Conservation (phyloP, 305 asterid genomes). For the Fraxinus floribunda region DNA sequence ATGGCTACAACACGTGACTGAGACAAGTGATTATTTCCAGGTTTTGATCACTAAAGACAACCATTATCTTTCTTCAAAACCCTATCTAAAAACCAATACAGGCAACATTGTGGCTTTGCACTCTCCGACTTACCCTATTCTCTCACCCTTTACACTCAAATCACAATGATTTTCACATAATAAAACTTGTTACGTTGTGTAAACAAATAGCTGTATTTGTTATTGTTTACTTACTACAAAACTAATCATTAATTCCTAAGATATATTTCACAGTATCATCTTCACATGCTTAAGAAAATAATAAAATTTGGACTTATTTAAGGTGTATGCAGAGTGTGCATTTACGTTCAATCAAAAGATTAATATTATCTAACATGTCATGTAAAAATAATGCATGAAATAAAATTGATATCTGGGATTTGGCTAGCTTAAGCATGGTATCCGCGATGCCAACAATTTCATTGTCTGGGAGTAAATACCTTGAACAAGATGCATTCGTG, state of each 20-base stretch:
- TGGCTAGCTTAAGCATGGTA: slow-evolving; percentile 1
- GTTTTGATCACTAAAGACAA: background rate
- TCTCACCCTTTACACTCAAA: background rate
- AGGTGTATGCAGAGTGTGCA: slow-evolving; percentile 3
- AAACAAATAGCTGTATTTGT: background rate
- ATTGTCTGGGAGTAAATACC: slow-evolving; percentile 46
- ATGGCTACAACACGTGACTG: background rate
- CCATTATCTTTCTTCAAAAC: slow-evolving; percentile 10
- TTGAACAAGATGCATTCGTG: slow-evolving; percentile 95
- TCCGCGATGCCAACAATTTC: slow-evolving; percentile 2
- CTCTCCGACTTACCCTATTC: background rate
- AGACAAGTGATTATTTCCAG: background rate
- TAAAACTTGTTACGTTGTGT: slow-evolving; percentile 7
- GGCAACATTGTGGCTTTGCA: background rate
- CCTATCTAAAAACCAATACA: slow-evolving; percentile 16
- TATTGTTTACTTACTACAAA: background rate
- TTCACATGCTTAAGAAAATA: slow-evolving; percentile 6
- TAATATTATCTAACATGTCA: background rate
- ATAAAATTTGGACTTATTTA: slow-evolving; percentile 2
- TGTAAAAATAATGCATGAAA: background rate
- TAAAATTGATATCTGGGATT: background rate
- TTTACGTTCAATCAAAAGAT: background rate
- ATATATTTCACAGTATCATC: background rate
- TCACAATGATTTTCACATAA: slow-evolving; percentile 8
- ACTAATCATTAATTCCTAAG: background rate